Evolutionary conservation across 2,329 filamentous ascomycete genomes (phyloP).

Genomic region (Blumeria graminis): DNA sequence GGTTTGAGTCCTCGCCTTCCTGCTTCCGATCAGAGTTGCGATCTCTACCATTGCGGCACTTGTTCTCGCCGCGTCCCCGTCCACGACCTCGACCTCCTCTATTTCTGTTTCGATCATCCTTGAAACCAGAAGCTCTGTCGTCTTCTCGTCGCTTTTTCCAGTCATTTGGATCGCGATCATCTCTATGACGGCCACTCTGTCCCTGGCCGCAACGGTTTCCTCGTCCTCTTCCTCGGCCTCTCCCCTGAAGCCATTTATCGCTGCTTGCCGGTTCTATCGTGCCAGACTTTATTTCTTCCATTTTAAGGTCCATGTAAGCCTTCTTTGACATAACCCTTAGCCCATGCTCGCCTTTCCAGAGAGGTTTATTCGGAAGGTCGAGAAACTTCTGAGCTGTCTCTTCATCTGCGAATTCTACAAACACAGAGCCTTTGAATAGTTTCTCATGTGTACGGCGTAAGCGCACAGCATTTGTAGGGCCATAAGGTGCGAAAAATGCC

Average conservation of each 20-base stretch:
- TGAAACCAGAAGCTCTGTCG: slow-evolving; percentile 35
- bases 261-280: slow-evolving; percentile 32
- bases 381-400: slow-evolving; percentile 64
- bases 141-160: slow-evolving; percentile 40
- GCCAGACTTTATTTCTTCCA: slow-evolving; percentile 44
- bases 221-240: slow-evolving; percentile 4
- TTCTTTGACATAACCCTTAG: slow-evolving; percentile 71
- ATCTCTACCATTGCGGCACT: slow-evolving; percentile 16
- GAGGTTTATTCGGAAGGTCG: slow-evolving; percentile 52
- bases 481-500: slow-evolving; percentile 65
- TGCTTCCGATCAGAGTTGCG: slow-evolving; percentile 16
- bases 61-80: slow-evolving; percentile 21
- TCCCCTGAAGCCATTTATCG: slow-evolving; percentile 3
- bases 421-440: slow-evolving; percentile 87
- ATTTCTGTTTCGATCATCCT: slow-evolving; percentile 17
- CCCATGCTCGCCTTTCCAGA: slow-evolving; percentile 51
- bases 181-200: slow-evolving; percentile 2
- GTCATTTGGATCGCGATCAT: slow-evolving; percentile 26
- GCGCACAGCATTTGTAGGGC: slow-evolving; percentile 58
- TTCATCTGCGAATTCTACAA: slow-evolving; percentile 70
- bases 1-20: slow-evolving; percentile 15
- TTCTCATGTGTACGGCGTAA: slow-evolving; percentile 53
- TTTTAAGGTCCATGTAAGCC: slow-evolving; percentile 63
- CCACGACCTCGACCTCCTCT: slow-evolving; percentile 17
- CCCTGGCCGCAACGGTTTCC: slow-evolving; percentile 14